A percentile compares a stretch with the other conserved stretches of the same genome.
phyloP scores from a whole-genome alignment of 805 yeast genomes.

The Cyberlindnera amylophila region DNA sequence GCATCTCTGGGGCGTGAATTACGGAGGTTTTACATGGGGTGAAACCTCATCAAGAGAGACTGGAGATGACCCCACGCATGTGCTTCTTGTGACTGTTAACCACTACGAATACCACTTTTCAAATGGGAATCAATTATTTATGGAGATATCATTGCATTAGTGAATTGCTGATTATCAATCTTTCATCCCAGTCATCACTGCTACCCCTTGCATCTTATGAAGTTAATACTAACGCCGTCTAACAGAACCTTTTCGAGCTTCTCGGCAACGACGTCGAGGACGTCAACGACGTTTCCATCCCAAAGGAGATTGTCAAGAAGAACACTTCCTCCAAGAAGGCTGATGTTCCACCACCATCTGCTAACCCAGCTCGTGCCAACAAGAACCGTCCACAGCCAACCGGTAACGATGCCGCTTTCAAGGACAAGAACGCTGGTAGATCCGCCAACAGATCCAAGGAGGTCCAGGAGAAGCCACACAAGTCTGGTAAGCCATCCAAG shows the following conservation, averaged over 20 bases:
- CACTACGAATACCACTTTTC: background rate
- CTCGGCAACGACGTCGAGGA: slow-evolving; percentile 88
- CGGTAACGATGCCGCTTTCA: slow-evolving; percentile 88
- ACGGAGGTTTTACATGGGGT: no score
- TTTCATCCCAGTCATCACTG: no score
- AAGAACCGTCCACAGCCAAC: slow-evolving; percentile 64
- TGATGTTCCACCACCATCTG: slow-evolving; percentile 77
- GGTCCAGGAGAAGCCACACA: slow-evolving; percentile 53
- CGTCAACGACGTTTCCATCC: slow-evolving; percentile 50
- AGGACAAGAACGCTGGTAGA: slow-evolving; percentile 69
- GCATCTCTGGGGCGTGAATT: background rate
- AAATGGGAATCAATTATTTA: no score
- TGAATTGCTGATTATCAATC: no score
- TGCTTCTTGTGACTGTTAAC: background rate
- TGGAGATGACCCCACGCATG: slow-evolving; percentile 2
- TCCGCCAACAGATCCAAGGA: slow-evolving; percentile 45
- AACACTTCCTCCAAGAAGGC: slow-evolving; percentile 82
- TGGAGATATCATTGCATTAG: no score
- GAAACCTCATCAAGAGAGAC: background rate
- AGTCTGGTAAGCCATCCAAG: slow-evolving; percentile 42
- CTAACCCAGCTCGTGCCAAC: slow-evolving; percentile 76
- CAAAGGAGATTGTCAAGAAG: slow-evolving; percentile 79
- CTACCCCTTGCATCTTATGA: background rate
- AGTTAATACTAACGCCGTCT: background rate
- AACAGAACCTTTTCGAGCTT: slow-evolving; percentile 76